Evolutionary conservation across 2,329 filamentous ascomycete genomes (phyloP).

Genomic region (Colletotrichum incanum): DNA sequence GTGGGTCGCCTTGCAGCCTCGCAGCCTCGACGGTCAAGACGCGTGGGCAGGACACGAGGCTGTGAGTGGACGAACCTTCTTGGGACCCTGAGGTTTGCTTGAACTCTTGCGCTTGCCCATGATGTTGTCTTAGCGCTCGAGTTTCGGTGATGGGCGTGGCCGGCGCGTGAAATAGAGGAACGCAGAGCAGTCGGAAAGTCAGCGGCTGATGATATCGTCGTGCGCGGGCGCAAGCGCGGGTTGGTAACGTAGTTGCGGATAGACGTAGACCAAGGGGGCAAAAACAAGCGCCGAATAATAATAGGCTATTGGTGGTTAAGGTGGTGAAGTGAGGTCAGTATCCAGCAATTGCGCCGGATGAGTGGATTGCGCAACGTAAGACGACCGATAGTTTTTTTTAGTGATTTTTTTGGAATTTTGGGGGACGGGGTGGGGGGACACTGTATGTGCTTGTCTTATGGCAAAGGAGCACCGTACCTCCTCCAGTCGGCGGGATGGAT

Average conservation of each 20-base stretch:
- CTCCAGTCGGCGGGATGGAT: background rate
- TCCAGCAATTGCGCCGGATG: background rate
- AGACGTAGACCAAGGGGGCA: background rate
- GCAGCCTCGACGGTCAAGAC: background rate
- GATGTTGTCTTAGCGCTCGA: slow-evolving; percentile 35
- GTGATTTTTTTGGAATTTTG: background rate
- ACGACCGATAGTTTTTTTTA: background rate
- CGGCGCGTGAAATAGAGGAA: slow-evolving; percentile 16
- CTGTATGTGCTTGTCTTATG: background rate
- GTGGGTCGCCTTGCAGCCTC: background rate
- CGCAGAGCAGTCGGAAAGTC: background rate
- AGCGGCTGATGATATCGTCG: background rate
- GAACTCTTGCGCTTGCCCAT: slow-evolving; percentile 96
- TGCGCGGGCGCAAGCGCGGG: background rate
- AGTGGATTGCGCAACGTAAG: slow-evolving; percentile 24
- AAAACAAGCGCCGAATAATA: background rate
- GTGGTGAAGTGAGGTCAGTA: background rate
- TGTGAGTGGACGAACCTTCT: slow-evolving; percentile 73
- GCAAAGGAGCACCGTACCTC: background rate
- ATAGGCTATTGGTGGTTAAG: background rate
- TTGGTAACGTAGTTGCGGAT: background rate
- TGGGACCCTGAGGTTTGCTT: slow-evolving; percentile 84
- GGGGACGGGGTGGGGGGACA: no score
- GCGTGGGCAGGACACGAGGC: background rate
- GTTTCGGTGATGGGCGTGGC: slow-evolving; percentile 8